A percentile compares a stretch with the other conserved stretches of the same genome.
Conservation (phyloP, 306 rosid genomes). For the Pyrus pyrifolia region DNA sequence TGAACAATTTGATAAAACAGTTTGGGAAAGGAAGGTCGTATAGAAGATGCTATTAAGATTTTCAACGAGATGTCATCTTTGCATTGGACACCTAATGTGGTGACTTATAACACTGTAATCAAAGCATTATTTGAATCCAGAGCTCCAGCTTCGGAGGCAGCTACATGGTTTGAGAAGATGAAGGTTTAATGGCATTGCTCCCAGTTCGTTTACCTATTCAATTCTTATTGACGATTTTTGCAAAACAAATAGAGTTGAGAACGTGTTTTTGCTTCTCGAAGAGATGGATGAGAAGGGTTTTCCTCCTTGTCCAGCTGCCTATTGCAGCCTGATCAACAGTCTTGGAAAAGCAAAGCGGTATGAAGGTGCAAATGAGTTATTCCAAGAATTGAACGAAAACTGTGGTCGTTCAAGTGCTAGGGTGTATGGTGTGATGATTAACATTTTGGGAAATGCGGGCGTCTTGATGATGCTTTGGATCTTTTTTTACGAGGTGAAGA, state of each 20-base stretch:
- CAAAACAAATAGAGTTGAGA: conserved; percentile 80
- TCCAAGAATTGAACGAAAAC: conserved; percentile 84
- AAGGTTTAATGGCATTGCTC: conserved; percentile 55
- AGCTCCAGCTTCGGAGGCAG: conserved; percentile 57
- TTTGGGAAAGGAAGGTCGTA: conserved; percentile 57
- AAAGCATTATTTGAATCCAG: conserved; percentile 67
- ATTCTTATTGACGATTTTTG: conserved; percentile 89
- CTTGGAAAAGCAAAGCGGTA: conserved; percentile 88
- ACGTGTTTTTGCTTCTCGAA: conserved; percentile 87
- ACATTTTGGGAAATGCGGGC: conserved; percentile 84
- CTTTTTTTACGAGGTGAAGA: conserved; percentile 80
- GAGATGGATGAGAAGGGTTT: conserved; percentile 95
- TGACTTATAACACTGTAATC: conserved; percentile 70
- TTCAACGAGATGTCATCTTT: conserved; percentile 60
- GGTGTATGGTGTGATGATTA: conserved; percentile 96
- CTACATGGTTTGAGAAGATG: conserved; percentile 83
- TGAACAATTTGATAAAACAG: conserved; percentile 80
- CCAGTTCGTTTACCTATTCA: conserved; percentile 82
- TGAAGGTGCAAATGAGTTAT: conserved; percentile 87
- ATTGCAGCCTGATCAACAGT: conserved; percentile 87
- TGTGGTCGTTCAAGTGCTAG: conserved; percentile 83
- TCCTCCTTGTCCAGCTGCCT: conserved; percentile 95
- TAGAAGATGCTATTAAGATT: conserved; percentile 53
- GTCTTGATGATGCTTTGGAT: conserved; percentile 58
- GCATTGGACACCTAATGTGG: conserved; percentile 62